Evolutionary conservation across 306 rosid genomes (phyloP).

Genomic region (Oemleria cerasiformis): DNA sequence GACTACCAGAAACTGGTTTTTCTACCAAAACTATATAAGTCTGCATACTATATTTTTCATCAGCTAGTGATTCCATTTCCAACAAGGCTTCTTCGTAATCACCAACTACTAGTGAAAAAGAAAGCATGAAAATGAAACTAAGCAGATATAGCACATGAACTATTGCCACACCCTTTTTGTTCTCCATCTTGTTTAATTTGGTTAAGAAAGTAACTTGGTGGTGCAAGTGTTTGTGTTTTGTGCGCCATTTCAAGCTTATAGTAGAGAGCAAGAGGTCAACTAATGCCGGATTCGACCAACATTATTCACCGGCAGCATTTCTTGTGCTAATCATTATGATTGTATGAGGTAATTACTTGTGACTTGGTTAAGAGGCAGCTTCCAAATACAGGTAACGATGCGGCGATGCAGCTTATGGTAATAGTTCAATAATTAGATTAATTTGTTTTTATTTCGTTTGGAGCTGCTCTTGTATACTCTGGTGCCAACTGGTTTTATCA

Average conservation of each 20-base stretch:
- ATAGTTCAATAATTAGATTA: not conserved
- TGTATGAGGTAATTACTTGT: not conserved
- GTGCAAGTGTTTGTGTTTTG: not conserved
- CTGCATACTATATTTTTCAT: conserved; percentile 11
- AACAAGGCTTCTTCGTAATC: not conserved
- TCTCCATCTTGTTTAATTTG: conserved; percentile 27
- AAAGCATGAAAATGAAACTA: conserved; percentile 27
- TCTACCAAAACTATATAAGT: conserved; percentile 58
- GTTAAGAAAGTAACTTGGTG: not conserved
- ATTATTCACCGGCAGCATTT: not conserved
- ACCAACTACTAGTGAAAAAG: conserved; percentile 7
- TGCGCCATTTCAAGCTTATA: not conserved
- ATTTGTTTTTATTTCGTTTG: not conserved
- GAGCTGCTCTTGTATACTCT: not conserved
- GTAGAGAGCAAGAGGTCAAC: not conserved
- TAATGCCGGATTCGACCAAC: not conserved
- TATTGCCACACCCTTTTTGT: conserved; percentile 12
- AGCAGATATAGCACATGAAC: conserved; percentile 24
- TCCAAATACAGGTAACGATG: not conserved
- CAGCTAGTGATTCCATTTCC: not conserved
- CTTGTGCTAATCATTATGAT: not conserved
- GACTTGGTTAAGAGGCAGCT: too few relatives aligned
- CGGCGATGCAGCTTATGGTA: not conserved
- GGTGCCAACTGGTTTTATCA: not conserved
- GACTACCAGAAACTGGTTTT: conserved; percentile 32